phyloP scores from a whole-genome alignment of 306 rosid species.

The Rosa persica region DNA sequence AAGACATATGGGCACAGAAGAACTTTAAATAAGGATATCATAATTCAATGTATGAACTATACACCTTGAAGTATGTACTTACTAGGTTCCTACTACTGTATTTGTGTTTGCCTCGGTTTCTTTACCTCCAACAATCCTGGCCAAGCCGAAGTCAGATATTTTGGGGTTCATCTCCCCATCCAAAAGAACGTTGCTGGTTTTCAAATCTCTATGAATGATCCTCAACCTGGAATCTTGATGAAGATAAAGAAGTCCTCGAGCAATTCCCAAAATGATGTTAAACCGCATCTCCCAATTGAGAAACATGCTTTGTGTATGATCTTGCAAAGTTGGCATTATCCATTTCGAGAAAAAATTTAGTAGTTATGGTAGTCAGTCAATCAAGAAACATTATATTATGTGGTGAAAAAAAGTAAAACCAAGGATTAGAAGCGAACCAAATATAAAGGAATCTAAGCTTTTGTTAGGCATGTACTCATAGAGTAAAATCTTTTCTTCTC shows the following conservation, averaged over 20 bases:
- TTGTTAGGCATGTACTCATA: constrained; percentile 74
- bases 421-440: constrained; percentile 42
- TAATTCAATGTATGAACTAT: background rate
- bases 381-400: background rate
- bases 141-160: constrained; percentile 74
- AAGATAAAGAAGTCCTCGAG: constrained; percentile 65
- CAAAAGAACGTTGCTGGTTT: constrained; percentile 56
- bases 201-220: constrained; percentile 68
- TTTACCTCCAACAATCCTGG: constrained; percentile 62
- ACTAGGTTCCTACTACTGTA: constrained; percentile 75
- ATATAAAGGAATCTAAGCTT: constrained; percentile 65
- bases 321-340: constrained; percentile 28
- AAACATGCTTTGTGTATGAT: constrained; percentile 29
- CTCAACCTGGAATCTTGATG: constrained; percentile 78
- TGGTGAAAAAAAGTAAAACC: background rate
- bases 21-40: background rate
- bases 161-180: constrained; percentile 68
- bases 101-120: constrained; percentile 49
- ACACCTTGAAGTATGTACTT: constrained; percentile 25
- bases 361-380: background rate
- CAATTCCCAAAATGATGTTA: constrained; percentile 61
- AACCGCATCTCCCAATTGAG: constrained; percentile 60
- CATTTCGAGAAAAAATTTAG: constrained; percentile 13
- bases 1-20: too few species aligned
- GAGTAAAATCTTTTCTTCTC: constrained; percentile 66